Evolutionary conservation across 768 basidiomycete species (phyloP).

Genomic region (Naganishia kalamii): DNA sequence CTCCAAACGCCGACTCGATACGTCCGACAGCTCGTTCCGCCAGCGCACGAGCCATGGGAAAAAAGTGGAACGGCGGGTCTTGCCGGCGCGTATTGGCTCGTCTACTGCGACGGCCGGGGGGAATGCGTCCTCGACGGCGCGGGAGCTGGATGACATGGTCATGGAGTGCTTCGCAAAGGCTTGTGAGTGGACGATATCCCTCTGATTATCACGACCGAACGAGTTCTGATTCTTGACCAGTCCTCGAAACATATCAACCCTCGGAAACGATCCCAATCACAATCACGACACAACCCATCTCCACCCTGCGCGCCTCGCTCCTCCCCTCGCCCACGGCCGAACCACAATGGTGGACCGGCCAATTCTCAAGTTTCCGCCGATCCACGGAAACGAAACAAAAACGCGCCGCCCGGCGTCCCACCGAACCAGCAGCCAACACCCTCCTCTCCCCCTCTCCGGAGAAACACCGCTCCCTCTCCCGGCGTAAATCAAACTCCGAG

Average conservation of each 20-base stretch:
- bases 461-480: background rate
- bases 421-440: background rate
- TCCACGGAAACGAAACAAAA: background rate
- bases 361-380: conserved; percentile 3
- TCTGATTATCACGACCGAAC: background rate
- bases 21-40: background rate
- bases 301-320: background rate
- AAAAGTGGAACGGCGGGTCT: conserved; percentile 12
- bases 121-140: background rate
- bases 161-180: conserved; percentile 17
- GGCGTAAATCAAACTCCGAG: background rate
- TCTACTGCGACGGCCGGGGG: background rate
- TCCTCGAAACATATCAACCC: conserved; percentile 8
- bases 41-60: background rate
- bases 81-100: conserved; percentile 13
- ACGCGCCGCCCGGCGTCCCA: background rate
- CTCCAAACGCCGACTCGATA: background rate
- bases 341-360: background rate
- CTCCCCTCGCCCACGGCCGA: background rate
- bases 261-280: background rate
- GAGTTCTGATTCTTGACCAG: background rate
- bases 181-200: background rate
- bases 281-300: conserved; percentile 3
- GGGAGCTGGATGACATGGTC: conserved; percentile 22
- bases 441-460: background rate